Evolutionary conservation across 2,329 filamentous ascomycete species (phyloP).

Genomic region (Thielaviopsis ethacetica): DNA sequence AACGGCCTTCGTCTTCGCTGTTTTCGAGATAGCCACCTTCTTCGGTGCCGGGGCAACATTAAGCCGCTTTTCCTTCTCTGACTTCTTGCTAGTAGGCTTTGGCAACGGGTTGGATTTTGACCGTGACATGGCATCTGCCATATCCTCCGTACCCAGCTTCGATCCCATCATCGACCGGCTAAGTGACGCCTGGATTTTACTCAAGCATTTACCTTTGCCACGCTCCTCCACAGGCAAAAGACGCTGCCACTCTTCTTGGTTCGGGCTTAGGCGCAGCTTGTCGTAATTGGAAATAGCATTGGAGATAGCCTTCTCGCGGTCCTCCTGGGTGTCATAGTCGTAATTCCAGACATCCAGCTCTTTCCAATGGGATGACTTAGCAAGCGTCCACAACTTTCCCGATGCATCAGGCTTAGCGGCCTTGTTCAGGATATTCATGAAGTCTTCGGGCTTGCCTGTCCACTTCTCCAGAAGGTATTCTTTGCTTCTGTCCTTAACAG

Average conservation of each 20-base stretch:
- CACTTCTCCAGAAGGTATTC: slow-evolving; percentile 34
- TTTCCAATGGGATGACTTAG: slow-evolving; percentile 38
- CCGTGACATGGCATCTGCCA: slow-evolving; percentile 23
- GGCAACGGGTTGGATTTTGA: slow-evolving; percentile 34
- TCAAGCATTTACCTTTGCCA: slow-evolving; percentile 41
- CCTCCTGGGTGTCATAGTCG: slow-evolving; percentile 34
- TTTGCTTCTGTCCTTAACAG: slow-evolving; percentile 33
- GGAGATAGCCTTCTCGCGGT: slow-evolving; percentile 44
- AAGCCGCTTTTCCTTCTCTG: slow-evolving; percentile 38
- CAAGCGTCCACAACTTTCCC: slow-evolving; percentile 36
- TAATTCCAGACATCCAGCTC: slow-evolving; percentile 50
- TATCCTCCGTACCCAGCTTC: slow-evolving; percentile 21
- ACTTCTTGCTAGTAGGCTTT: slow-evolving; percentile 40
- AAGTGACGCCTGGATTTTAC: slow-evolving; percentile 42
- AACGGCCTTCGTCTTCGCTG: slow-evolving; percentile 2
- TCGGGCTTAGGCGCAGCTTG: slow-evolving; percentile 36
- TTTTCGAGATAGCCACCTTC: slow-evolving; percentile 18
- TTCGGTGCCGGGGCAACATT: slow-evolving; percentile 18
- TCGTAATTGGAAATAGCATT: slow-evolving; percentile 44
- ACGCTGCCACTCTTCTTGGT: slow-evolving; percentile 44
- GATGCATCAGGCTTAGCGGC: slow-evolving; percentile 35
- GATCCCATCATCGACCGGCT: slow-evolving; percentile 30
- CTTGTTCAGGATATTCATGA: slow-evolving; percentile 38
- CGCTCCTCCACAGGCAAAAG: slow-evolving; percentile 41
- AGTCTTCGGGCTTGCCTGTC: slow-evolving; percentile 35